These are phyloP conservation scores for Tetrahymena thermophila DNA, from an alignment of 73 alveolate genomes.

Conservation along the genomic window DNA sequence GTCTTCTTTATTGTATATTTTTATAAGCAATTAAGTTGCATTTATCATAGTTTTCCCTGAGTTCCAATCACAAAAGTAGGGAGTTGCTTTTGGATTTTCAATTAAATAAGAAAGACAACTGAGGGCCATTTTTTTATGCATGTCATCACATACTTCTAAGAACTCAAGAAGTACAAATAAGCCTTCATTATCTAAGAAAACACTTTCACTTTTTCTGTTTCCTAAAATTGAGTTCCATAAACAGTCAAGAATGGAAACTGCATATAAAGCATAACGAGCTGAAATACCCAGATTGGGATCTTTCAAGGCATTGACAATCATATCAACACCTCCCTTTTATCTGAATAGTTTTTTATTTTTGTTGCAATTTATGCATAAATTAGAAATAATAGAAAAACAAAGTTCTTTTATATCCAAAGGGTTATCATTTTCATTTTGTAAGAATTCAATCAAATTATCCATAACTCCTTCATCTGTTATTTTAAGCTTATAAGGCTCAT, in stretches of 20 bases:
- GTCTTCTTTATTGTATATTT: conserved; percentile 84
- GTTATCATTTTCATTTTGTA: conserved; percentile 79
- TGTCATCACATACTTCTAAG: conserved; percentile 83
- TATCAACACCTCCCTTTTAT: conserved; percentile 92
- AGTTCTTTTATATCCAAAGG: conserved; percentile 85
- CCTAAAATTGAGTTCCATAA: conserved; percentile 87
- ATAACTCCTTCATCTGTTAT: conserved; percentile 88
- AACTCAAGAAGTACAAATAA: conserved; percentile 83
- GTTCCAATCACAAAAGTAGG: conserved; percentile 91
- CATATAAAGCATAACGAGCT: conserved; percentile 48
- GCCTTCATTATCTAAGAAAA: conserved; percentile 91
- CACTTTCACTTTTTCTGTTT: conserved; percentile 82
- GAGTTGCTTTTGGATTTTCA: conserved; percentile 74
- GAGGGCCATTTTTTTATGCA: conserved; percentile 76
- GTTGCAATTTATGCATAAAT: conserved; percentile 86
- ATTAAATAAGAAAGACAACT: conserved; percentile 82
- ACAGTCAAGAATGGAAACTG: conserved; percentile 86
- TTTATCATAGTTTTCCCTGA: conserved; percentile 85
- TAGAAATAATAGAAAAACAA: conserved; percentile 84
- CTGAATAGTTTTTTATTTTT: conserved; percentile 90
- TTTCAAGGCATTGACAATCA: conserved; percentile 77
- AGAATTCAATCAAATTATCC: conserved; percentile 84
- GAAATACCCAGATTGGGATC: conserved; percentile 44
- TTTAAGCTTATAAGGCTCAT: conserved; percentile 60
- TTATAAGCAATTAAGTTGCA: conserved; percentile 84